Conservation (phyloP, 1,284 basidiomycete genomes). For the Singerocomus inundabilis region DNA sequence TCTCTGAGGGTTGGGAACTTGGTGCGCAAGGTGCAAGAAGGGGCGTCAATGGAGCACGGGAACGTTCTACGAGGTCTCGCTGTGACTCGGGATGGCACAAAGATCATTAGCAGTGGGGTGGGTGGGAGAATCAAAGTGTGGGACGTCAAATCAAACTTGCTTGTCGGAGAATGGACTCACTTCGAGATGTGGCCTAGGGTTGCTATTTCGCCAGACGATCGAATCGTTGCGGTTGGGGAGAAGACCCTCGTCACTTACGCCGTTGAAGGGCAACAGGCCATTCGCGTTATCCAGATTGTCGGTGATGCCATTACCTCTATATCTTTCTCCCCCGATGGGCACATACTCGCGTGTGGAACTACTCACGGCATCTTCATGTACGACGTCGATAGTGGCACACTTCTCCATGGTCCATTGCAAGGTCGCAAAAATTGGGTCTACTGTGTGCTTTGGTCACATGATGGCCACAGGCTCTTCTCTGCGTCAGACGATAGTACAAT, state of each 20-base stretch:
- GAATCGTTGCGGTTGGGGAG: background rate
- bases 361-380: background rate
- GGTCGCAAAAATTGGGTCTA: background rate
- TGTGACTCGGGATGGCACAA: conserved; percentile 5
- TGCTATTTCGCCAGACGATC: conserved; percentile 6
- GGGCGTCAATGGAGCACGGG: background rate
- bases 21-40: background rate
- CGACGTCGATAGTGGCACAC: background rate
- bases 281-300: background rate
- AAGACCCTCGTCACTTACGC: fast-evolving
- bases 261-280: background rate
- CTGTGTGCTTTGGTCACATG: conserved; percentile 15
- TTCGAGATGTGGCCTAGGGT: background rate
- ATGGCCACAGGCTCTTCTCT: conserved; percentile 12
- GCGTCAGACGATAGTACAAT: background rate
- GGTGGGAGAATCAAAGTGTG: background rate
- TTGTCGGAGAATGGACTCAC: background rate
- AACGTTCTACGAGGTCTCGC: fast-evolving
- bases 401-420: background rate
- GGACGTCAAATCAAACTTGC: background rate
- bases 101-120: background rate
- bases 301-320: background rate
- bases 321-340: conserved; percentile 9
- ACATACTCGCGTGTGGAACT: conserved; percentile 5
- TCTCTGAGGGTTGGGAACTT: background rate